Evolutionary conservation across 1,139 yeast species (phyloP), one percentile per base, ranked within the genome.

Genomic region (Candida glucosophila): DNA sequence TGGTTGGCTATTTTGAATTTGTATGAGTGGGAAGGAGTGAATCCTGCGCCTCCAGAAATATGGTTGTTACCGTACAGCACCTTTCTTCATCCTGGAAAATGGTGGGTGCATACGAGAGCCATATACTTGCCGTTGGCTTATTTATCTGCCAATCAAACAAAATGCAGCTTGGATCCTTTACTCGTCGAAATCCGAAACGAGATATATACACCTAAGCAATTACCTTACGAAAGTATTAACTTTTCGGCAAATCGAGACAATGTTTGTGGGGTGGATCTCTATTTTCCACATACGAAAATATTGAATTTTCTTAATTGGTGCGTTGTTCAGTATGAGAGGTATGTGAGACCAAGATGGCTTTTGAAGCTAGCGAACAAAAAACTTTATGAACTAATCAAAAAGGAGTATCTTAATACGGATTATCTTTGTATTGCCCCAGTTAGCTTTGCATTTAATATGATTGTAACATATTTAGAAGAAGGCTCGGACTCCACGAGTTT

Each of bases 81-180:
- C 2, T 94, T 95, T 0, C 62, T 86, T 21, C 98, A 90, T 47
- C 98, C 99, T 1, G 94, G 90, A 15, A 70, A 85, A 46, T 92
- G 97, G 98, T 92, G 99, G 99, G 96, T 90, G 15, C 99, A 92
- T 46, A 90, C 96, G 0, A 61, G 99, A 31, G 95, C 93, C 1
- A 85, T 92, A 17, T 90, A 88, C 44, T 55, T 83, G 23, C 93
- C 97, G 0, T 61, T 88, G 43, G 92, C 96, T 10, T 90, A 88
- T 47, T 51, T 90, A 8, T 73, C 81, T 12, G 63, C 85, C 25
- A 66, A 70, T 20, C 54, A 58, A 29, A 62, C 67, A 10, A 59
- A 64, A 31, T 78, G 83, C 45, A 69, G 67, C 7, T 47, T 80
- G 27, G 80, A 75, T 34, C 80, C 82, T 0, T 54, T 90, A 19